Conservation (phyloP, 768 basidiomycete species). For the Tulasnella sp. region DNA sequence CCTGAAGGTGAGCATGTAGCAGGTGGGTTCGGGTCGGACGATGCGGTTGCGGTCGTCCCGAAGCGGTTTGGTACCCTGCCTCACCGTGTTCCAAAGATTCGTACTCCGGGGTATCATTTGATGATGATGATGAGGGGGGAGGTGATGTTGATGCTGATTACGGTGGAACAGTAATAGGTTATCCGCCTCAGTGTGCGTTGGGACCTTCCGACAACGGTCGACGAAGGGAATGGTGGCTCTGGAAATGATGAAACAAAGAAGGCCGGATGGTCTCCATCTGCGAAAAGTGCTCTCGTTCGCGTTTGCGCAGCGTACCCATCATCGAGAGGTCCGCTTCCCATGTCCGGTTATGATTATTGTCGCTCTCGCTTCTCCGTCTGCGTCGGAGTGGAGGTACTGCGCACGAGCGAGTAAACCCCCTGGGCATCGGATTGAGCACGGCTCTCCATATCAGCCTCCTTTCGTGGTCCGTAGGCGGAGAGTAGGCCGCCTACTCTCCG, state of each 20-base stretch:
- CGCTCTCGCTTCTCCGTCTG: neutral
- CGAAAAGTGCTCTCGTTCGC: neutral
- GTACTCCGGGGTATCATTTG: neutral
- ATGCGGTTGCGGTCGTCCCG: neutral
- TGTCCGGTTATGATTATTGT: neutral
- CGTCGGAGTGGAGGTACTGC: neutral
- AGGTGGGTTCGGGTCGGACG: neutral
- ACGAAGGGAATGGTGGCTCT: neutral
- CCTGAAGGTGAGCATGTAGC: neutral
- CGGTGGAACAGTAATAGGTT: neutral
- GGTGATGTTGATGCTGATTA: neutral
- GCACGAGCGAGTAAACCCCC: neutral
- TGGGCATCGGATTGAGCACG: no score
- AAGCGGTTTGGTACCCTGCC: neutral
- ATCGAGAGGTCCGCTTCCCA: slow-evolving; percentile 12
- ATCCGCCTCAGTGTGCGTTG: neutral
- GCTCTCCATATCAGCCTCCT: neutral
- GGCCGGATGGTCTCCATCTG: neutral
- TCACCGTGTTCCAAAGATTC: neutral
- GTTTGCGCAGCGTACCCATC: neutral
- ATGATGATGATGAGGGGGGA: no score
- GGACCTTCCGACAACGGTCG: neutral
- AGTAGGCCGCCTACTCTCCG: no score
- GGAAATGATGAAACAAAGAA: neutral
- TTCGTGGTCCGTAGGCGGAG: neutral